phyloP scores from a whole-genome alignment of 495 filamentous ascomycete genomes.

The Aspergillus wentii region DNA sequence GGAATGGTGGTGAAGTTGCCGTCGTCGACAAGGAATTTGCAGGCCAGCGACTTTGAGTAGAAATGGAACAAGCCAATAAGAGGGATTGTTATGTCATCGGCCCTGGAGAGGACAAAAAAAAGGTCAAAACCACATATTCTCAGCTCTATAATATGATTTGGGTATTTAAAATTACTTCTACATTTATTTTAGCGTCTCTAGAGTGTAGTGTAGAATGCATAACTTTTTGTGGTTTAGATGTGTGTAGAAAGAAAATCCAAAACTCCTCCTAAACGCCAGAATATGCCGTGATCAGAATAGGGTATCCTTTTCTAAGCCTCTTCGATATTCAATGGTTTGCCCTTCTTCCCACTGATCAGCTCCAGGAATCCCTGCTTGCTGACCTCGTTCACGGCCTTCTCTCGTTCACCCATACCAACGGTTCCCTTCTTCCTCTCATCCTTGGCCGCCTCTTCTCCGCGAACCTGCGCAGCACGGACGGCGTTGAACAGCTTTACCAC shows the following conservation, averaged over 20 bases:
- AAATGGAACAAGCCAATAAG: slow-evolving; percentile 22
- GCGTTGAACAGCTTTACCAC: slow-evolving; percentile 96
- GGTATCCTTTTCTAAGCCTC: no score
- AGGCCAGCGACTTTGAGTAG: slow-evolving; percentile 80
- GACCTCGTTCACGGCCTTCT: slow-evolving; percentile 89
- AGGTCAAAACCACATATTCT: not conserved
- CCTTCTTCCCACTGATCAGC: slow-evolving; percentile 63
- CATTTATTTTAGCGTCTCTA: not conserved
- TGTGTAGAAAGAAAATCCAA: slow-evolving; percentile 10
- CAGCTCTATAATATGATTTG: not conserved
- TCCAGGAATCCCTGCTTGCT: slow-evolving; percentile 94
- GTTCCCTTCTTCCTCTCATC: slow-evolving; percentile 66
- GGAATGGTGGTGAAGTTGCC: slow-evolving; percentile 81
- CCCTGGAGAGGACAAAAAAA: no score
- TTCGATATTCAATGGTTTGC: slow-evolving; percentile 42
- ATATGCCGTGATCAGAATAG: slow-evolving; percentile 31
- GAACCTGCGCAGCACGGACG: slow-evolving; percentile 84
- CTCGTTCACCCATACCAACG: slow-evolving; percentile 63
- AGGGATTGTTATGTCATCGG: no score
- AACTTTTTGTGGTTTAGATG: slow-evolving; percentile 16
- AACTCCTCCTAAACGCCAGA: slow-evolving; percentile 30
- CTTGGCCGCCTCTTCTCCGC: slow-evolving; percentile 68
- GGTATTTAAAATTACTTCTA: not conserved
- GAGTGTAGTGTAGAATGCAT: not conserved
- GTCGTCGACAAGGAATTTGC: slow-evolving; percentile 91